Evolutionary conservation across 2,329 filamentous ascomycete species (phyloP).

Genomic region (Reticulascus tulasneorum): DNA sequence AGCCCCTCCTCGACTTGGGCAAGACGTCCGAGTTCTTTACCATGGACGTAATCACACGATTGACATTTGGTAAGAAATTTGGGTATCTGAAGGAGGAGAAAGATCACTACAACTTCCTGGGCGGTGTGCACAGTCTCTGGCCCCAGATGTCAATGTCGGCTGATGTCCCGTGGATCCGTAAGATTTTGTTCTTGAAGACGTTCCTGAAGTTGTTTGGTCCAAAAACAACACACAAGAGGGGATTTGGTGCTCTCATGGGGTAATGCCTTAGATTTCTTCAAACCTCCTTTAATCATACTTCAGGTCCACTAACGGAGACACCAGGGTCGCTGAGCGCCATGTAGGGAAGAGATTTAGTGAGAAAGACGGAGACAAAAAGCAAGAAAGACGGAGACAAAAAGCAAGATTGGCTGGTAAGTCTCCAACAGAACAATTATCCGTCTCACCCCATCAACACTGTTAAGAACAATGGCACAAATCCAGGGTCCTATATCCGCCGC

Average conservation of each 20-base stretch:
- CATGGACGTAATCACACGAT: conserved; percentile 20
- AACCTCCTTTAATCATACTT: too few relatives aligned
- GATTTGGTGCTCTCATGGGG: conserved; percentile 15
- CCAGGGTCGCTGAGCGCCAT: conserved; percentile 13
- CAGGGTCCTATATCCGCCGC: conserved; percentile 26
- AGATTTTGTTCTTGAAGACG: conserved; percentile 14
- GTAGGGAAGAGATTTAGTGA: conserved; percentile 15
- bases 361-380: conserved; percentile 8
- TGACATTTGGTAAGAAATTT: conserved; percentile 20
- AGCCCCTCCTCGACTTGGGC: not conserved
- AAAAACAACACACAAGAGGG: conserved; percentile 14
- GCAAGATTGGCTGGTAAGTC: conserved; percentile 18
- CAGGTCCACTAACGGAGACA: too few relatives aligned
- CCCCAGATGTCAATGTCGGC: conserved; percentile 11
- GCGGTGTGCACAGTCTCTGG: conserved; percentile 7
- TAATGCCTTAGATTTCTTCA: conserved; percentile 13
- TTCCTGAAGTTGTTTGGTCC: conserved; percentile 19
- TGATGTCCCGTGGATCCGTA: conserved; percentile 20
- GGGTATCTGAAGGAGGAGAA: conserved; percentile 19
- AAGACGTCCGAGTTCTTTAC: conserved; percentile 1
- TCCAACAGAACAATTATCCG: too few relatives aligned
- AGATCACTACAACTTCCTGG: conserved; percentile 18
- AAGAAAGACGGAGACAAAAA: conserved; percentile 8
- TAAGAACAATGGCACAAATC: conserved; percentile 8
- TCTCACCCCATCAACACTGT: too few relatives aligned